Evolutionary conservation across 2,329 filamentous ascomycete species (phyloP), one percentile per base, ranked within the genome.

Genomic region (Paracoccidioides brasiliensis): DNA sequence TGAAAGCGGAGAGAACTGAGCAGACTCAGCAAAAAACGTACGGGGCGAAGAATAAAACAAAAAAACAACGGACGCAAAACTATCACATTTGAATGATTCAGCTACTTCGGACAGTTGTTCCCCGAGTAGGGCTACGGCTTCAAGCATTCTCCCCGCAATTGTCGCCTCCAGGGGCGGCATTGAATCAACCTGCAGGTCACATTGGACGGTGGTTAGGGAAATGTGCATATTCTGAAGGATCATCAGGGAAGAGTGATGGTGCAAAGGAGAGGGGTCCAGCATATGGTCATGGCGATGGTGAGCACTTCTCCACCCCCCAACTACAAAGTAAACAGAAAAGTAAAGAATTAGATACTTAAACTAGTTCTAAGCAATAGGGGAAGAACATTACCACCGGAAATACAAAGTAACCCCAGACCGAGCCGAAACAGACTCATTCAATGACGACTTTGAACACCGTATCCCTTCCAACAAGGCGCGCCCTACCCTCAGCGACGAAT

Each of bases 391-490:
- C 30, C 37, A 57, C 35, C 54, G 40, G 28, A 42, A 58, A 38
- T 45, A 54, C 28, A 32, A 56, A 12, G 55, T 43, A 10, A 37
- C 55, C 14, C 59, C 57, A 10, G 55, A 59, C 38, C 53, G 44
- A 35, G 43, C 51, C 10, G 57, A 61, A 46, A 9, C 58, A 9
- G 54, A 56, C 5, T 44, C 56, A 8, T 61, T 61, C 49, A 41
- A 52, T 22, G 52, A 59, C 54, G 59, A 61, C 30, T 61, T 61
- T 48, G 59, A 61, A 40, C 22, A 50, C 22, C 59, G 53, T 1
- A 59, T 60, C 33, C 58, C 58, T 12, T 59, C 57, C 28, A 61
- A 61, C 57, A 55, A 59, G 40, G 57, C 60, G 40, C 59, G 52
- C 14, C 55, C 58, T 8, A 54, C 58, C 5, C 58, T 60, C 35